Percentiles rank a stretch among this genome's conserved stretches.
Conservation (phyloP, 345 rosid species). For the Linum lewisii region DNA sequence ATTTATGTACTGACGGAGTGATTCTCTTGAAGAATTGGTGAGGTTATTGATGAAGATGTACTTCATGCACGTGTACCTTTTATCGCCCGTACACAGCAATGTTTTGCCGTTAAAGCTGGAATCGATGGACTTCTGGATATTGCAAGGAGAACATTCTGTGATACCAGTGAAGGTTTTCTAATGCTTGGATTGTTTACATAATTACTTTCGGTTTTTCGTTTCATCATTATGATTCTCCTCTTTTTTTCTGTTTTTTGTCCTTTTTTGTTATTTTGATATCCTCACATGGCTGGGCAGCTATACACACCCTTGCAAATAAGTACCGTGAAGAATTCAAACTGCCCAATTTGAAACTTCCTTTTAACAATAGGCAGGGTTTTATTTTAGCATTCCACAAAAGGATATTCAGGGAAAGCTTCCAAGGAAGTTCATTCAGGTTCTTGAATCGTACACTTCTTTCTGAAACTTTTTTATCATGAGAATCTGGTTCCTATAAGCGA, state of each 20-base stretch:
- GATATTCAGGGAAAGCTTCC: constrained; percentile 88
- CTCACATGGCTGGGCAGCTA: constrained; percentile 37
- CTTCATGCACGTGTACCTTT: constrained; percentile 94
- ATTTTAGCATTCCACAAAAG: constrained; percentile 80
- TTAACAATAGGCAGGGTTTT: constrained; percentile 97
- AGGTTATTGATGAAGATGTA: constrained; percentile 87
- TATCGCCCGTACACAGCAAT: constrained; percentile 95
- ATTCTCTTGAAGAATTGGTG: constrained; percentile 47
- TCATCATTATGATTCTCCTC: background rate
- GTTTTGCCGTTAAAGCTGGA: constrained; percentile 94
- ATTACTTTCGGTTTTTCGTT: background rate
- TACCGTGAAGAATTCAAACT: constrained; percentile 80
- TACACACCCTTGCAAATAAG: constrained; percentile 82
- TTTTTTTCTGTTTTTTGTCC: constrained; percentile 4
- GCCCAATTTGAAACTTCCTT: constrained; percentile 90
- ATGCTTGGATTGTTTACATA: constrained; percentile 7
- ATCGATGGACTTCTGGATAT: constrained; percentile 92
- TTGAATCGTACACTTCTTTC: constrained; percentile 6
- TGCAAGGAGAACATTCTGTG: constrained; percentile 88
- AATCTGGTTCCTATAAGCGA: constrained; percentile 10
- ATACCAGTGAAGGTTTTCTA: constrained; percentile 82
- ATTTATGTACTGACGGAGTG: constrained; percentile 1
- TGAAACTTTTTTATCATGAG: constrained; percentile 5
- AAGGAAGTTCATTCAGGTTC: constrained; percentile 84
- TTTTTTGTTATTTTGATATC: constrained; percentile 7